Conservation (phyloP, 768 basidiomycete genomes). For the Tricholoma hemisulphureum region DNA sequence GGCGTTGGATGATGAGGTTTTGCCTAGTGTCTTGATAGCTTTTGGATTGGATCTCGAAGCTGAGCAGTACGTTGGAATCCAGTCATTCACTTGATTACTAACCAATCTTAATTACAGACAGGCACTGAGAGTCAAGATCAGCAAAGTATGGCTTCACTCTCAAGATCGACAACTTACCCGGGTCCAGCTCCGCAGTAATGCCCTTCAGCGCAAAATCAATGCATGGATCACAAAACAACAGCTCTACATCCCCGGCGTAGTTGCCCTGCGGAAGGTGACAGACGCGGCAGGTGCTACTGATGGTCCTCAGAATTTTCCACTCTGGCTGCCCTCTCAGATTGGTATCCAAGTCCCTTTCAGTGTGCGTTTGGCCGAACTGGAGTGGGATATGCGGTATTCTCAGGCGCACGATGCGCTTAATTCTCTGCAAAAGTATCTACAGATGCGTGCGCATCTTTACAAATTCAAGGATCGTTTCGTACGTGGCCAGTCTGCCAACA, state of each 20-base stretch:
- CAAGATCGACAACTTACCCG: neutral
- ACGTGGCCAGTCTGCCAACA: constrained; percentile 10
- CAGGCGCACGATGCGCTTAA: constrained; percentile 15
- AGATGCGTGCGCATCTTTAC: constrained; percentile 6
- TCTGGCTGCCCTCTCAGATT: too few species aligned
- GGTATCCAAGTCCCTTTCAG: neutral
- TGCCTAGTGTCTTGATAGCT: neutral
- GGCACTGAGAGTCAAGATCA: neutral
- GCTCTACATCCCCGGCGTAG: constrained; percentile 2
- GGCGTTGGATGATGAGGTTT: constrained; percentile 2
- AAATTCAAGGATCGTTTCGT: constrained; percentile 9
- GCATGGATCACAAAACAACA: constrained; percentile 4
- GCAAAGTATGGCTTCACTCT: too few species aligned
- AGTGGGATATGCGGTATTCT: constrained; percentile 8
- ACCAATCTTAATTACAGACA: neutral
- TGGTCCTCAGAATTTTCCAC: too few species aligned
- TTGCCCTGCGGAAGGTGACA: neutral
- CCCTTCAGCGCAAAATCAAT: neutral
- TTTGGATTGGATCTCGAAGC: constrained; percentile 8
- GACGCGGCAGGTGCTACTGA: neutral
- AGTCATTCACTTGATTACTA: neutral
- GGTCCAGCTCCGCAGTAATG: neutral
- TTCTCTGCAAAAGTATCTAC: constrained; percentile 5
- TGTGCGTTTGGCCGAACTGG: constrained; percentile 1
- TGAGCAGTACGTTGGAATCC: constrained; percentile 2